Conservation (phyloP, 345 rosid genomes). For the Heritiera fomes region DNA sequence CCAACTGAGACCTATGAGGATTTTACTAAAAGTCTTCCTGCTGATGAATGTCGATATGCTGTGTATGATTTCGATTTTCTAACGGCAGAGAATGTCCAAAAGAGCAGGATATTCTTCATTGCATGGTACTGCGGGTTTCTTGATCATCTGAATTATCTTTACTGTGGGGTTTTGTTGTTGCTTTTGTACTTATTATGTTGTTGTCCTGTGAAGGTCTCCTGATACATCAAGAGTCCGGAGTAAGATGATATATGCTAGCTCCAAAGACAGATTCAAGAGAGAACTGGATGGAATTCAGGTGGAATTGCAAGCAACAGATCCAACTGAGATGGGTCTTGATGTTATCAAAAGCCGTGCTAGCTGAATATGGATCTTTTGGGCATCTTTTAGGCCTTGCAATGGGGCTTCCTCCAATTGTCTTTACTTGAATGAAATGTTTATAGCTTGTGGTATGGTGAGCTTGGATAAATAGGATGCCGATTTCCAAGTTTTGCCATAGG, state of each 20-base stretch:
- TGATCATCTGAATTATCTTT: not conserved
- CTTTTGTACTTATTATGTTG: not conserved
- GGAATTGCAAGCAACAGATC: conserved; percentile 61
- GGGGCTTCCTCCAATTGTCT: conserved; percentile 16
- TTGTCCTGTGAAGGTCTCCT: conserved; percentile 43
- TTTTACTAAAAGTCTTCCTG: conserved; percentile 57
- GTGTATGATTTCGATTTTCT: conserved; percentile 59
- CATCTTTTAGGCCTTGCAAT: not conserved
- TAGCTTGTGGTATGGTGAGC: conserved; percentile 37
- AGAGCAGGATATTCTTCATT: conserved; percentile 58
- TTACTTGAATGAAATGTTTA: conserved; percentile 32
- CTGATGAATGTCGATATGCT: conserved; percentile 66
- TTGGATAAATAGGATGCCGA: conserved; percentile 28
- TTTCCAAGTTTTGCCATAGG: conserved; percentile 33
- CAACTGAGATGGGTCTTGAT: conserved; percentile 58
- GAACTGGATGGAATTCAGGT: conserved; percentile 54
- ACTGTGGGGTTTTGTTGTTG: not conserved
- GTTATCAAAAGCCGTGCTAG: conserved; percentile 55
- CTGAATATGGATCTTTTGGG: conserved; percentile 25
- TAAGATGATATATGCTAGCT: conserved; percentile 67
- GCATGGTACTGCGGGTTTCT: conserved; percentile 44
- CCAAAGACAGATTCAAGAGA: conserved; percentile 56
- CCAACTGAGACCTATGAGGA: conserved; percentile 52
- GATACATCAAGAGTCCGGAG: conserved; percentile 54
- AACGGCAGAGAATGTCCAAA: conserved; percentile 51